Base-by-base conservation (phyloP, 1,284 basidiomycete species). In the Cutaneotrichosporon cavernicola region DNA sequence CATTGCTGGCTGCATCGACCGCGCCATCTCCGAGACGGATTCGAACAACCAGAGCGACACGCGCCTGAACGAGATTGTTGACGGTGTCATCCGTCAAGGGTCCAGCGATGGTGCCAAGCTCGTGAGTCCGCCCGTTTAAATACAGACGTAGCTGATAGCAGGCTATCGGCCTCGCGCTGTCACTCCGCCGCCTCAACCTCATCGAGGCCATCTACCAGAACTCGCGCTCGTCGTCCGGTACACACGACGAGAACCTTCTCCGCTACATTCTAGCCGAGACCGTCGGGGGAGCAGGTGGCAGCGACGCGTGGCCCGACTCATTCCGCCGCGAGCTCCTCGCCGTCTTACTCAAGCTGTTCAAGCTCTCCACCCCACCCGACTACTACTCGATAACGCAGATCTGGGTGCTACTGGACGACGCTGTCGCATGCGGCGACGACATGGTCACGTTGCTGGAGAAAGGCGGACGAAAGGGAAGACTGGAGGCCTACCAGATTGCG, bases 81-180 rank as follows among this genome's bases (percentile, higher is more conserved):
- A 96, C 76, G 85, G 87, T 50, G 95, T 97, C 68, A 90, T 97
- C 76, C 82, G 84, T 26, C 85, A 88, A 38, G 95, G 92, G 72
- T 89, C 94, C 60, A 84, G 87, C 11, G 91, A 94, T 65, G 89
- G 89, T 61, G 93, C 76, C 81, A 92, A 90, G 77, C 91, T 96
- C 82, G 92, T 90, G 57, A 55, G 60, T 60, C 31, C 3, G 34
- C 32, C 26, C 26, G 26, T 26, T 26, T 26, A 26, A 26, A 26
- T 55, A 43, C 16, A 31, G 11, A 13, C 14, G 26, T 18, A 18
- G 43, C 56, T 58, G 14, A 58, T 31, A 6, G 5, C 70, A 96
- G 90, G 92, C 92, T 4, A 89, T 97, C 67, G 95, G 95, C 52
- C 91, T 98, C 70, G 93, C 94, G 0, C 85, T 98, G 8, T 94